Evolutionary conservation across 768 basidiomycete genomes (phyloP), one percentile per base, ranked within the genome.

Genomic region (Russula sp.): DNA sequence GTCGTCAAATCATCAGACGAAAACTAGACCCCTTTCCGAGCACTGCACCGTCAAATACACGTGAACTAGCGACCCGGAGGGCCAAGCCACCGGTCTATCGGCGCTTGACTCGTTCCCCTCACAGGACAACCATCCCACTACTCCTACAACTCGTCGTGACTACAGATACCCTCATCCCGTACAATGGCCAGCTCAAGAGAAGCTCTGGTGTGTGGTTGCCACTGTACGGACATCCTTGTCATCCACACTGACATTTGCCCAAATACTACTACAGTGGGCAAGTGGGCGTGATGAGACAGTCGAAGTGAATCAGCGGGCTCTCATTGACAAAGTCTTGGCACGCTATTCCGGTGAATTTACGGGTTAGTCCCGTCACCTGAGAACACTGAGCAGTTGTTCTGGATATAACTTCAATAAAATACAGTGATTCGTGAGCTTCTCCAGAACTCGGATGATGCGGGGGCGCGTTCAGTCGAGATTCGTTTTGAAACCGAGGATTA

Each of bases 291-390:
- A 91, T 69, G 89, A 91, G 70, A 82, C 87, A 0, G 88, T 94
- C 0, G 89, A 95, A 75, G 94, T 96, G 51, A 96, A 96, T 73
- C 95, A 96, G 72, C 84, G 95, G 20, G 94, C 94, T n/a, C 78
- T 97, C 61, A 96, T 98, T 57, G 95, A 97, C 79, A 98, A 94
- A 76, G 92, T 98, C 27, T 84, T 99, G 22, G 94, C 96, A 10
- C 81, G 96, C 31, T 99, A 99, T 75, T 91, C 89, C 13, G 95
- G 93, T 57, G 94, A 97, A 77, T 91, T 94, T 69, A 96, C 94
- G 6, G 84, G 81, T 84, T 56, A 61, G 76, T 54, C 8, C n/a
- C 8, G 35, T 20, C 35, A 34, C 22, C 10, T 44, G 10, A 37
- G 42, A 31, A 13, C 22, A 11, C 7, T 16, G 4, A 6, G 16